Evolutionary conservation across 2,329 filamentous ascomycete genomes (phyloP).

Genomic region (Aaosphaeria arxii): DNA sequence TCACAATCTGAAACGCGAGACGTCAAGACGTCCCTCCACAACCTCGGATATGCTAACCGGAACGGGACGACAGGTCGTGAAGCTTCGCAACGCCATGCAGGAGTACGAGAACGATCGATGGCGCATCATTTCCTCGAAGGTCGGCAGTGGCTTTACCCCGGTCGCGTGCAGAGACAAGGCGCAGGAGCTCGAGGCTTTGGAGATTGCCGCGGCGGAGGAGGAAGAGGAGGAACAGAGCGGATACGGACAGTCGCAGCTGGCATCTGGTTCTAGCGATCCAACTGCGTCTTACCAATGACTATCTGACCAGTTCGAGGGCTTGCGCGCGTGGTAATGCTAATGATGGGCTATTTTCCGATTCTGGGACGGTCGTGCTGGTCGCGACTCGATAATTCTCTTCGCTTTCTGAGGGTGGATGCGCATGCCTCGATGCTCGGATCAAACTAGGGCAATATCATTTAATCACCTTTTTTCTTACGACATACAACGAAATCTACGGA

Average conservation of each 20-base stretch:
- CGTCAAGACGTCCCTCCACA: slow-evolving; percentile 29
- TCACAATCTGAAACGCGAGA: slow-evolving; percentile 31
- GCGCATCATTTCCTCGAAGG: slow-evolving; percentile 87
- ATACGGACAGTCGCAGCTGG: slow-evolving; percentile 31
- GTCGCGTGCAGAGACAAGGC: slow-evolving; percentile 82
- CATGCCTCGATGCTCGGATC: slow-evolving; percentile 10
- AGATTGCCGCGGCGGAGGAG: slow-evolving; percentile 21
- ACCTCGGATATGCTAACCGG: slow-evolving; percentile 31
- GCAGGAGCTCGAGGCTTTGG: slow-evolving; percentile 52
- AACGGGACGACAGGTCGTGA: slow-evolving; percentile 61
- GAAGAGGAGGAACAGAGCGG: slow-evolving; percentile 23
- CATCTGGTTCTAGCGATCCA: slow-evolving; percentile 27
- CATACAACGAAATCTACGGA: slow-evolving; percentile 25
- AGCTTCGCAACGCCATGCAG: slow-evolving; percentile 71
- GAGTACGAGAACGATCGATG: slow-evolving; percentile 91
- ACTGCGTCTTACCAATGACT: slow-evolving; percentile 35
- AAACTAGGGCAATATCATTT: slow-evolving; percentile 19
- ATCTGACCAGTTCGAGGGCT: slow-evolving; percentile 27
- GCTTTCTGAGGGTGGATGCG: slow-evolving; percentile 4
- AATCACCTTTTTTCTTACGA: slow-evolving; percentile 29
- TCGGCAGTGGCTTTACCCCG: slow-evolving; percentile 85
- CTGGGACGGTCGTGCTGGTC: slow-evolving; percentile 28
- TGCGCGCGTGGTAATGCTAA: slow-evolving; percentile 22
- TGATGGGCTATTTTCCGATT: slow-evolving; percentile 8
- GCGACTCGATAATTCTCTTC: slow-evolving; percentile 12